Base-by-base conservation (phyloP, 768 basidiomycete genomes). In the Tulasnella sp. region DNA sequence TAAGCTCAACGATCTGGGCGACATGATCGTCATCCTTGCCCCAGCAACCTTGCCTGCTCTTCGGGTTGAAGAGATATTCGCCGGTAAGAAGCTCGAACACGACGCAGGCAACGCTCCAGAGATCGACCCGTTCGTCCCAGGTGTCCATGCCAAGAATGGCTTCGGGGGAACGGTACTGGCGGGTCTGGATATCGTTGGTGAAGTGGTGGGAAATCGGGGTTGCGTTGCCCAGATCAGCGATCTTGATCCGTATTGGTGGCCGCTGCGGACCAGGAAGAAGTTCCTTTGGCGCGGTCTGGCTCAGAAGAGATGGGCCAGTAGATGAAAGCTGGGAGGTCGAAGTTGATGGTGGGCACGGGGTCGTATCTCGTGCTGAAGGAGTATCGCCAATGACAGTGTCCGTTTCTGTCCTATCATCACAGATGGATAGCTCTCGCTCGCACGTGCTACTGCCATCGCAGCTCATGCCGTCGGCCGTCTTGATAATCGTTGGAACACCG, bases 111-210 rank as follows among this genome's bases (percentile, higher is more conserved):
- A 94, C 90, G 81, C 92, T 93, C 95, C 95, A 98, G 29, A 96
- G 89, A 84, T 98, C 95, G 67, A 90, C 94, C 76, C 91, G 89
- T 48, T 89, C 86, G 80, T 91, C 93, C 95, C 95, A 98, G 81
- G 94, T 93, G 46, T 88, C 89, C 76, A 91, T 90, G 23, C 96
- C 95, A 23, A 96, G 86, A 81, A 98, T 95, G 75, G 94, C 95
- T 84, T 98, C 95, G n/a, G 95, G 95, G 37, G 93, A 89, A 79
- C 95, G 92, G 83, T 98, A 98, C 83, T 97, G 95, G 61, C 95
- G 89, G n/a, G 95, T 98, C 85, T 97, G 96, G 80, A 96, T 97
- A 83, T 96, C 95, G 82, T 96, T 95, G 11, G 95, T 97, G 83
- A 90, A 98, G 83, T 97, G 95, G 81, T 91, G 90, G 81, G 86